phyloP scores from a whole-genome alignment of 306 rosid genomes.

The Vigna trinervia region DNA sequence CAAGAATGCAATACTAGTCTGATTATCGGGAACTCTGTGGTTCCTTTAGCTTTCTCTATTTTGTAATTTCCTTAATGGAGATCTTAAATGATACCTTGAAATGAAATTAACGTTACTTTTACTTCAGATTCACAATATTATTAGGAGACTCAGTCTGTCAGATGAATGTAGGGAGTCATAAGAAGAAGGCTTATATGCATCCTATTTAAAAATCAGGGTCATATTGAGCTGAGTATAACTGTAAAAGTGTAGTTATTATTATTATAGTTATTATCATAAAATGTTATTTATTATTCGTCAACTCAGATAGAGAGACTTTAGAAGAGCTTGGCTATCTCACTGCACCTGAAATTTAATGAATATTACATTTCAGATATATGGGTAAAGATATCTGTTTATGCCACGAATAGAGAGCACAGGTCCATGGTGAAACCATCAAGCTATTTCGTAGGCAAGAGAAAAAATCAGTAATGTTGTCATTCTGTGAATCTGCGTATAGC shows the following conservation, averaged over 20 bases:
- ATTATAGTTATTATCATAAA: no score
- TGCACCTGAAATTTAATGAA: background rate
- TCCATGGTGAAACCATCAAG: background rate
- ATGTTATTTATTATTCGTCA: no score
- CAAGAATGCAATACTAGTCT: background rate
- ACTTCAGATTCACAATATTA: background rate
- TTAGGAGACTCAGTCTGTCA: background rate
- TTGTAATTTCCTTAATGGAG: background rate
- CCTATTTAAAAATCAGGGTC: no score
- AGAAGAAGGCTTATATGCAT: no score
- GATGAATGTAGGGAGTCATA: no score
- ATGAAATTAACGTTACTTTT: background rate
- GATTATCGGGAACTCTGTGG: background rate
- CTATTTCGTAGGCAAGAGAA: conserved; percentile 29
- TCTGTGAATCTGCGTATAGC: conserved; percentile 22
- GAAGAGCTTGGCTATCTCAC: conserved; percentile 15
- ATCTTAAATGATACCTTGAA: no score
- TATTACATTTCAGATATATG: background rate
- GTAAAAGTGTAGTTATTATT: no score
- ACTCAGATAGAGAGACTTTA: no score
- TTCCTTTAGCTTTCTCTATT: conserved; percentile 3
- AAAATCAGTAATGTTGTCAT: conserved; percentile 7
- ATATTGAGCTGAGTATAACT: no score
- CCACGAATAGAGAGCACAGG: background rate
- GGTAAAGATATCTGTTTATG: background rate